Evolutionary conservation across 148 eudicot species (phyloP).

Genomic region (Cornus florida): DNA sequence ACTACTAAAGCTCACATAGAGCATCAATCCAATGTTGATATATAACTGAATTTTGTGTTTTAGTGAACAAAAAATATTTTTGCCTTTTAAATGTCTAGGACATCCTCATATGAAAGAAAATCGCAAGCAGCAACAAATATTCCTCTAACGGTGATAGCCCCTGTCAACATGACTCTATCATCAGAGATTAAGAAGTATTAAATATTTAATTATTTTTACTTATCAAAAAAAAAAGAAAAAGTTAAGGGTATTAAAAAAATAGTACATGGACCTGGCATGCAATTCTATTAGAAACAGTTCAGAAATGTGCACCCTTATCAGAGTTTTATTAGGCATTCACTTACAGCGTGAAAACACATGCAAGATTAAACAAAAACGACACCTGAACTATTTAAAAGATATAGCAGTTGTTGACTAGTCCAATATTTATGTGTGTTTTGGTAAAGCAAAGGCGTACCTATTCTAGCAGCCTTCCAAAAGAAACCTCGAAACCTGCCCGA

Average conservation of each 20-base stretch:
- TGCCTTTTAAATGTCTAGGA: neutral
- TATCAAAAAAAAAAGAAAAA: no score
- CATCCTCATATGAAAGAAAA: neutral
- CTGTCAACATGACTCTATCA: neutral
- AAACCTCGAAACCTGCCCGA: constrained; percentile 86
- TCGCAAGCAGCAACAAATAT: neutral
- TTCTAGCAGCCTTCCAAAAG: constrained; percentile 98
- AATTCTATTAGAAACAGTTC: neutral
- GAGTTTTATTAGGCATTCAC: neutral
- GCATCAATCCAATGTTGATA: neutral
- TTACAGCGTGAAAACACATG: neutral
- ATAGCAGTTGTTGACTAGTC: neutral
- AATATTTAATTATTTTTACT: neutral
- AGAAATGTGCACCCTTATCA: neutral
- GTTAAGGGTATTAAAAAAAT: neutral
- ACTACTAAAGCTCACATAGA: neutral
- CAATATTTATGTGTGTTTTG: neutral
- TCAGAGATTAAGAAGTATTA: neutral
- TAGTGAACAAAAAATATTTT: neutral
- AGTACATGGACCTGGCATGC: neutral
- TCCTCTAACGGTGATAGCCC: neutral
- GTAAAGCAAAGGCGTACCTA: constrained; percentile 44
- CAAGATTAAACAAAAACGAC: neutral
- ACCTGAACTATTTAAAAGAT: neutral
- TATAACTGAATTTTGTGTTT: neutral